These are phyloP conservation scores for Allium fistulosum DNA, from an alignment of 106 monocot genomes.

Conservation along the genomic window DNA sequence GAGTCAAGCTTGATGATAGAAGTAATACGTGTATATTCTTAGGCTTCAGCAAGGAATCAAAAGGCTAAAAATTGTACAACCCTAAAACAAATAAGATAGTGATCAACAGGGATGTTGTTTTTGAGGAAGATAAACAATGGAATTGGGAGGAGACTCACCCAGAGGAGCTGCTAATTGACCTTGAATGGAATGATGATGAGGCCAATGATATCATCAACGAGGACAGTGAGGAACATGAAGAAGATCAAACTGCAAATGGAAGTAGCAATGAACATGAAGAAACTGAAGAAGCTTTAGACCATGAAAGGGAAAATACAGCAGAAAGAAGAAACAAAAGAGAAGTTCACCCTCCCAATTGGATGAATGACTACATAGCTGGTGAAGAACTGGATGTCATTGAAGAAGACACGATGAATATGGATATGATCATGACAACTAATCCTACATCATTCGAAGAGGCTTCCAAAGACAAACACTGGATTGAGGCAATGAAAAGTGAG, in stretches of 20 bases:
- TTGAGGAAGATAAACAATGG: background rate
- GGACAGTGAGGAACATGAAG: background rate
- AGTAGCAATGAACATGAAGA: background rate
- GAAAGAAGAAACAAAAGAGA: background rate
- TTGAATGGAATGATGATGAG: background rate
- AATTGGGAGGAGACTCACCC: background rate
- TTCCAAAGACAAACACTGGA: background rate
- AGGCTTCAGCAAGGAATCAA: background rate
- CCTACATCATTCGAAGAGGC: background rate
- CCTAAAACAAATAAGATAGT: background rate
- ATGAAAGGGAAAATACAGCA: background rate
- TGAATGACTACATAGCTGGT: background rate
- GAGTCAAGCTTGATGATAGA: too few relatives aligned
- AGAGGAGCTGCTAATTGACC: background rate
- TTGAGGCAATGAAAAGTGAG: background rate
- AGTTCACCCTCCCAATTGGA: background rate
- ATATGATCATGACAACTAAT: background rate
- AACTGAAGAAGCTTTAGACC: background rate
- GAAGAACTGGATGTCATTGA: background rate
- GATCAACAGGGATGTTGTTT: too few relatives aligned
- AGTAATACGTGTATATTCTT: too few relatives aligned
- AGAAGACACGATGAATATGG: background rate
- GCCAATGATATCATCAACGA: background rate
- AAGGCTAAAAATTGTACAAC: background rate
- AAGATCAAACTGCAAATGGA: background rate